Evolutionary conservation across 306 rosid genomes (phyloP).

Genomic region (Alnus rubra): DNA sequence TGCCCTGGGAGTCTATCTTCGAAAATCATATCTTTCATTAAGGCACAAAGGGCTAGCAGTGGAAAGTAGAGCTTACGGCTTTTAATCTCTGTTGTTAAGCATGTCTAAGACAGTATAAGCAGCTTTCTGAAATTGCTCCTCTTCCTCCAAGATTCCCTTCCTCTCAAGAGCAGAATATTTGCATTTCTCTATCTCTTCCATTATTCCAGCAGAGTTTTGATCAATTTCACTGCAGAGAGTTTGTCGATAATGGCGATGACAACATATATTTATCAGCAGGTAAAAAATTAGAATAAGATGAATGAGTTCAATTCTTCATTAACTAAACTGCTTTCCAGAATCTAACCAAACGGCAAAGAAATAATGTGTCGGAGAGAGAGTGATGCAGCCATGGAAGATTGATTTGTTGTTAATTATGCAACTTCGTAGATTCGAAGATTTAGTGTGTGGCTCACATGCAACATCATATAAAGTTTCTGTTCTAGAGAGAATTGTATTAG

Average conservation of each 20-base stretch:
- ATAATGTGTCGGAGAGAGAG: neutral
- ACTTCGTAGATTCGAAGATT: too few species aligned
- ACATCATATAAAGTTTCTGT: too few species aligned
- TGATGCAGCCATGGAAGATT: neutral
- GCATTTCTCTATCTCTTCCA: constrained; percentile 70
- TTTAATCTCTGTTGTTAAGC: constrained; percentile 53
- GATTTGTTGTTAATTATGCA: too few species aligned
- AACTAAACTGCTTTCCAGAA: neutral
- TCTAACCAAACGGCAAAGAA: neutral
- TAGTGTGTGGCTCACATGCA: too few species aligned
- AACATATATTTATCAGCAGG: neutral
- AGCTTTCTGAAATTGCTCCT: constrained; percentile 72
- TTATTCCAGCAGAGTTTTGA: constrained; percentile 56
- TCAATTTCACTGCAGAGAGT: constrained; percentile 53
- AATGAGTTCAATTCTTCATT: neutral
- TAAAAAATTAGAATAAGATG: neutral
- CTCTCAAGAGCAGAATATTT: constrained; percentile 56
- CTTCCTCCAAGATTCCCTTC: constrained; percentile 67
- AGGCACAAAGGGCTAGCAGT: neutral
- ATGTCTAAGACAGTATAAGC: constrained; percentile 69
- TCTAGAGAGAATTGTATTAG: too few species aligned
- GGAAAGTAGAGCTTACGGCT: constrained; percentile 29
- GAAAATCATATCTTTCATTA: neutral
- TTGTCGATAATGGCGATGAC: constrained; percentile 5
- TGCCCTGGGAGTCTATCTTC: neutral